phyloP scores from a whole-genome alignment of 1,139 yeast genomes.

The Candida pseudoviswanathii region DNA sequence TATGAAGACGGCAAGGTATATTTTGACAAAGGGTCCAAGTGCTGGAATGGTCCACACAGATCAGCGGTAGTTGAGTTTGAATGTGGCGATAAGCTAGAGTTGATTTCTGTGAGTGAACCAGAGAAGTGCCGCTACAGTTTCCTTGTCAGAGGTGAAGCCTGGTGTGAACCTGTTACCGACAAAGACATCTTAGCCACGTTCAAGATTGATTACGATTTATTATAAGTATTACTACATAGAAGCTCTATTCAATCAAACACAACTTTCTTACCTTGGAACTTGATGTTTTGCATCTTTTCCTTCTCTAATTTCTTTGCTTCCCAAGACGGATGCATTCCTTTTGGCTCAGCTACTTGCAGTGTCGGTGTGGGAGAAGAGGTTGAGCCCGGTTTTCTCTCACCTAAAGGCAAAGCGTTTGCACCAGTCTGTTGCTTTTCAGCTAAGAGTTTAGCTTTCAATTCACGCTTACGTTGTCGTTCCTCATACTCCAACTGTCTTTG shows the following conservation, averaged over 20 bases:
- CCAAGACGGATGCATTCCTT: conserved; percentile 89
- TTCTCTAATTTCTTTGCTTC: conserved; percentile 78
- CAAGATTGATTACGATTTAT: conserved; percentile 27
- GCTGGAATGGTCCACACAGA: conserved; percentile 96
- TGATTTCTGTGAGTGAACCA: conserved; percentile 77
- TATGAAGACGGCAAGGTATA: conserved; percentile 35
- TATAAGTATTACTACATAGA: conserved; percentile 15
- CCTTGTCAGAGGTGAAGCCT: conserved; percentile 67
- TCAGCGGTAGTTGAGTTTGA: conserved; percentile 62
- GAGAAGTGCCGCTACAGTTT: conserved; percentile 82
- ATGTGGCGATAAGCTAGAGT: conserved; percentile 64
- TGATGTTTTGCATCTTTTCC: conserved; percentile 62
- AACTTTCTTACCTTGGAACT: conserved; percentile 84
- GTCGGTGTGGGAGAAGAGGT: conserved; percentile 8
- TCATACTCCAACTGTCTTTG: conserved; percentile 67
- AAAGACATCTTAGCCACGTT: conserved; percentile 30
- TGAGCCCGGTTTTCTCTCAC: conserved; percentile 27
- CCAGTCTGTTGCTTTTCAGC: conserved; percentile 37
- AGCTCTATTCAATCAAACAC: conserved; percentile 50
- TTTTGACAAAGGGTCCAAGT: conserved; percentile 70
- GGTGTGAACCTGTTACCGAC: conserved; percentile 50
- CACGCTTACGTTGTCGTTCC: conserved; percentile 70
- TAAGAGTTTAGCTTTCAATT: conserved; percentile 46
- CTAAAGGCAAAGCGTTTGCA: conserved; percentile 43
- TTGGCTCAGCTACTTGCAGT: conserved; percentile 14